Evolutionary conservation across 495 filamentous ascomycete genomes (phyloP), one percentile per base, ranked within the genome.

Genomic region (Amphirosellinia nigrospora): DNA sequence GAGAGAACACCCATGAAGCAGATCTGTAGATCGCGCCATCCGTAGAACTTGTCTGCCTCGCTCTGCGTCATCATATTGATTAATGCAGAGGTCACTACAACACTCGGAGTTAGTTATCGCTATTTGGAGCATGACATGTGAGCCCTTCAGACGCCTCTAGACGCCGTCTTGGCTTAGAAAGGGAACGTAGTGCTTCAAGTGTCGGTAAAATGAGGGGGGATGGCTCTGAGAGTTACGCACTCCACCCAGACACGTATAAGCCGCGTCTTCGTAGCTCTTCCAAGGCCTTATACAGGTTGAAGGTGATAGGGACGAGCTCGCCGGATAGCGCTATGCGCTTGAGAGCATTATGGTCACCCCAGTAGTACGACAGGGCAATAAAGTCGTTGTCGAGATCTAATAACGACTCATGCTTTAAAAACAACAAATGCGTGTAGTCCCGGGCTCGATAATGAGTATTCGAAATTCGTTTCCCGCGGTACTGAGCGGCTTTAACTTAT

Each of bases 1-100:
- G 43, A 19, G 66, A 19, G 9, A 68, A 48, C 3, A 68, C 66
- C 28, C 46, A 28, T 5, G 53, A 50, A 4, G 66, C 66, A 7
- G 55, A 48, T 38, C 66, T 55, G 30, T 68, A 68, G 32, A 70
- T 70, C 2, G 48, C 68, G 3, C 60, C 70, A 71, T 74, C 3
- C 64, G 45, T 4, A 66, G 30, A 3, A 74, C 69, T 38, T 71
- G 69, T 32, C 53, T 59, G 72, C 65, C 69, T 11, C 70, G 64
- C 59, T 74, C 72, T 32, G 65, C 69, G 26, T 62, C 64, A 39
- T 74, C 66, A 15, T 36, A 26, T 53, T 71, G 72, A 65, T 74
- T 74, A 60, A 74, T 74, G 66, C 72, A 74, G 43, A 74, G 61
- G 53, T 60, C 69, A 38, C n/a, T n/a, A n/a, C n/a, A n/a, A n/a